Evolutionary conservation across 2,329 filamentous ascomycete genomes (phyloP).

Genomic region (Talaromyces amestolkiae): DNA sequence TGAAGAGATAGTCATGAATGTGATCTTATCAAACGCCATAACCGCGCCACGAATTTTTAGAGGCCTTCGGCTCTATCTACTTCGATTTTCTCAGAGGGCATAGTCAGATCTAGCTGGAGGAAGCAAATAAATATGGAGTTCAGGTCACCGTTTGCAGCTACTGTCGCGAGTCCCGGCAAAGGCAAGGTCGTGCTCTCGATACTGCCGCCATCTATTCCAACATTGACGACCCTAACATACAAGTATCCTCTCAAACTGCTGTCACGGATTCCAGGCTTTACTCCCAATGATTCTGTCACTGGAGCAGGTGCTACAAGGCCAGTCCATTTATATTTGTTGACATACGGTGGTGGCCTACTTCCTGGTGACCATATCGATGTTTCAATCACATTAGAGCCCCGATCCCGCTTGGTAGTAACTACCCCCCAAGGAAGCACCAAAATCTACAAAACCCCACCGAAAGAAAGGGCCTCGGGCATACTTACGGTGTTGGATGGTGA

Average conservation of each 20-base stretch:
- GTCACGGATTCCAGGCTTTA: conserved; percentile 66
- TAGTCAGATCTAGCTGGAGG: background rate
- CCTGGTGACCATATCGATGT: conserved; percentile 81
- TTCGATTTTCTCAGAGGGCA: background rate
- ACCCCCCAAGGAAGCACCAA: conserved; percentile 80
- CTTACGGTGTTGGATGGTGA: conserved; percentile 18
- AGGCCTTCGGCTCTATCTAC: conserved; percentile 2
- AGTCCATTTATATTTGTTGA: conserved; percentile 81
- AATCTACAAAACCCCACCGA: conserved; percentile 72
- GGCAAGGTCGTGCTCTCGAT: conserved; percentile 73
- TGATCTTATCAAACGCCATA: background rate
- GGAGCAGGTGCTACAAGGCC: conserved; percentile 47
- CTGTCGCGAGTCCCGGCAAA: conserved; percentile 70
- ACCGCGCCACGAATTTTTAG: background rate
- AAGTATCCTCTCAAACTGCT: conserved; percentile 96
- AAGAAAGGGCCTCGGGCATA: background rate
- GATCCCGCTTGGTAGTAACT: conserved; percentile 64
- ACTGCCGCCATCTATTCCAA: conserved; percentile 68
- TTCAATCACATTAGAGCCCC: conserved; percentile 61
- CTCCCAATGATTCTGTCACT: conserved; percentile 48
- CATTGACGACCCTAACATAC: conserved; percentile 73
- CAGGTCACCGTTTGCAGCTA: conserved; percentile 71
- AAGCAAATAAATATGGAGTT: conserved; percentile 28
- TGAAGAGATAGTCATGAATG: conserved; percentile 10
- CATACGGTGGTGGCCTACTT: conserved; percentile 90